phyloP scores from a whole-genome alignment of 805 yeast genomes.

The Wickerhamiella domercqiae region DNA sequence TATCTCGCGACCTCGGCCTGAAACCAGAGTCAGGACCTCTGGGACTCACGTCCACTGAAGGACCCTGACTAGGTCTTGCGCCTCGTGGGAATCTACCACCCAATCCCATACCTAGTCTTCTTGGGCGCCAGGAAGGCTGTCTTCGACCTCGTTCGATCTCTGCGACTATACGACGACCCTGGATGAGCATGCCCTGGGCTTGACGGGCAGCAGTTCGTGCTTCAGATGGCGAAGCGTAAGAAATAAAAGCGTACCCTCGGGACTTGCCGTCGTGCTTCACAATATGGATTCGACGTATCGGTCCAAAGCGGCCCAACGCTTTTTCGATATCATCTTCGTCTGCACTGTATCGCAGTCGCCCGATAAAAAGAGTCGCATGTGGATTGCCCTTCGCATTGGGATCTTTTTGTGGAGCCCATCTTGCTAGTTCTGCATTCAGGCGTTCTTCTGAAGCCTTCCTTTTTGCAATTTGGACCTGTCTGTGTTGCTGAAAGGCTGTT shows the following conservation, averaged over 20 bases:
- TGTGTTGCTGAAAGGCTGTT: slow-evolving; percentile 18
- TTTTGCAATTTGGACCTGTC: slow-evolving; percentile 20
- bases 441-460: slow-evolving; percentile 7
- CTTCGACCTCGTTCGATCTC: slow-evolving; percentile 28
- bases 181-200: slow-evolving; percentile 37
- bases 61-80: too few relatives aligned
- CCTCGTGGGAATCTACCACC: slow-evolving; percentile 57
- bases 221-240: slow-evolving; percentile 44
- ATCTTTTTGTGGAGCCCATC: slow-evolving; percentile 44
- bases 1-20: too few relatives aligned
- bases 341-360: slow-evolving; percentile 47
- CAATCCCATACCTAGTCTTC: slow-evolving; percentile 70
- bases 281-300: slow-evolving; percentile 45
- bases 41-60: too few relatives aligned
- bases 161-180: slow-evolving; percentile 34
- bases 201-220: slow-evolving; percentile 48
- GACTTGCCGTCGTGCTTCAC: slow-evolving; percentile 44
- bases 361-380: slow-evolving; percentile 59
- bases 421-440: slow-evolving; percentile 19
- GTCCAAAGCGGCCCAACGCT: slow-evolving; percentile 50
- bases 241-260: slow-evolving; percentile 74
- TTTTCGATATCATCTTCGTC: slow-evolving; percentile 56
- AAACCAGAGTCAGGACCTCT: too few relatives aligned
- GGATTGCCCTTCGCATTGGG: slow-evolving; percentile 56
- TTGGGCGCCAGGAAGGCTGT: slow-evolving; percentile 26